phyloP scores from a whole-genome alignment of 306 rosid species.

The Cicer pinnatifidum region DNA sequence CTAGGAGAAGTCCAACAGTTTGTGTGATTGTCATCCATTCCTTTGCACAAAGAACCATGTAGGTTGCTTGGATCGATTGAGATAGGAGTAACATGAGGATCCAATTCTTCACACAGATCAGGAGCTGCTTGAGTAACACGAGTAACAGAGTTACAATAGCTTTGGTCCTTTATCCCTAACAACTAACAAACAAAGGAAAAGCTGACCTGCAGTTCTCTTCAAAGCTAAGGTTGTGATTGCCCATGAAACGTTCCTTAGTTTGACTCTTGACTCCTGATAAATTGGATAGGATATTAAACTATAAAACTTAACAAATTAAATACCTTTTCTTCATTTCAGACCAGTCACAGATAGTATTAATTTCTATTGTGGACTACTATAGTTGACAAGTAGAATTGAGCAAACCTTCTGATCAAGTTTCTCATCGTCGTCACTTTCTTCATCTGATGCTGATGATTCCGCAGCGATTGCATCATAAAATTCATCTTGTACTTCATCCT shows the following conservation, averaged over 20 bases:
- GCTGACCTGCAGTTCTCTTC: constrained; percentile 58
- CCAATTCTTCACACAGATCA: constrained; percentile 66
- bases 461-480: constrained; percentile 92
- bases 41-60: constrained; percentile 66
- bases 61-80: constrained; percentile 58
- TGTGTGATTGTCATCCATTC: constrained; percentile 67
- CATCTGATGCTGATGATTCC: constrained; percentile 67
- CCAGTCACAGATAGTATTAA: constrained; percentile 13
- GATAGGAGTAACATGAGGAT: constrained; percentile 57
- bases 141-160: constrained; percentile 5
- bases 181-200: constrained; percentile 44
- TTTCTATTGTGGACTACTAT: constrained; percentile 31
- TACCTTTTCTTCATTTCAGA: constrained; percentile 44
- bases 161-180: constrained; percentile 29
- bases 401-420: constrained; percentile 54
- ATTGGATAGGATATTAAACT: constrained; percentile 43
- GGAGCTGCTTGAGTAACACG: constrained; percentile 54
- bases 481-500: constrained; percentile 79
- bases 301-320: constrained; percentile 34
- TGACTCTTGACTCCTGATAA: constrained; percentile 63
- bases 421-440: constrained; percentile 45
- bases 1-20: constrained; percentile 89
- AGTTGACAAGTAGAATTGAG: constrained; percentile 38
- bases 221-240: constrained; percentile 71
- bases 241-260: constrained; percentile 72